Evolutionary conservation across 768 basidiomycete species (phyloP).

Genomic region (Hygrocybe coccinea): DNA sequence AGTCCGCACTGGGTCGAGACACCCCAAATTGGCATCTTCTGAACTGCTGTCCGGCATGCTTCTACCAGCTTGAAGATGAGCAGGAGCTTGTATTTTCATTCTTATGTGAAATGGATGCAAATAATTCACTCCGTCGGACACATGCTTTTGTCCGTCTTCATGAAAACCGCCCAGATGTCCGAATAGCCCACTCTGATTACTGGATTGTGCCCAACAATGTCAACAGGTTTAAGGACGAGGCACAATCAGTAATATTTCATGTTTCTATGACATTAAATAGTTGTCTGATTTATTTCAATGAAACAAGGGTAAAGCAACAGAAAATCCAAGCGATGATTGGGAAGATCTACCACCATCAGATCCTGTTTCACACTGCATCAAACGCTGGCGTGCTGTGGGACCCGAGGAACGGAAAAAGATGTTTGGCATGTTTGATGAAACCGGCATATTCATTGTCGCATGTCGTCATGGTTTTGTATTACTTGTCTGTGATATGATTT

Average conservation of each 20-base stretch:
- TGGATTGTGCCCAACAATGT: constrained; percentile 11
- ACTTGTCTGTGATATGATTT: constrained; percentile 23
- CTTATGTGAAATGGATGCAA: not conserved
- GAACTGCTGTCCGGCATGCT: constrained; percentile 27
- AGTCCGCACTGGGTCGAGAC: constrained; percentile 19
- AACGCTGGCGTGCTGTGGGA: constrained; percentile 3
- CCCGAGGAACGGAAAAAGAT: constrained; percentile 17
- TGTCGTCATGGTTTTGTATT: constrained; percentile 23
- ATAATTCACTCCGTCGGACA: not conserved
- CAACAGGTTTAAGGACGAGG: constrained; percentile 14
- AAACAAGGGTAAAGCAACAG: not conserved
- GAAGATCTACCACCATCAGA: constrained; percentile 8
- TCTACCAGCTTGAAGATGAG: constrained; percentile 15
- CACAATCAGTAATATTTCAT: not conserved
- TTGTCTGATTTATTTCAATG: not conserved
- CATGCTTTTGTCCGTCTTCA: constrained; percentile 1
- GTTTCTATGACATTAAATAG: not conserved
- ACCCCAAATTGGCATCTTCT: constrained; percentile 20
- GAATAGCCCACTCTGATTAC: constrained; percentile 3
- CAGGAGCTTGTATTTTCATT: not conserved
- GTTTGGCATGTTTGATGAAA: constrained; percentile 27
- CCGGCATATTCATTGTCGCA: constrained; percentile 23
- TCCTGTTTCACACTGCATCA: constrained; percentile 17
- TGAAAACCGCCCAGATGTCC: constrained; percentile 8
- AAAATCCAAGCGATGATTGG: not conserved